These are phyloP conservation scores for Cercospora citrullina DNA, from an alignment of 2,329 filamentous ascomycete species.

Conservation along the genomic window DNA sequence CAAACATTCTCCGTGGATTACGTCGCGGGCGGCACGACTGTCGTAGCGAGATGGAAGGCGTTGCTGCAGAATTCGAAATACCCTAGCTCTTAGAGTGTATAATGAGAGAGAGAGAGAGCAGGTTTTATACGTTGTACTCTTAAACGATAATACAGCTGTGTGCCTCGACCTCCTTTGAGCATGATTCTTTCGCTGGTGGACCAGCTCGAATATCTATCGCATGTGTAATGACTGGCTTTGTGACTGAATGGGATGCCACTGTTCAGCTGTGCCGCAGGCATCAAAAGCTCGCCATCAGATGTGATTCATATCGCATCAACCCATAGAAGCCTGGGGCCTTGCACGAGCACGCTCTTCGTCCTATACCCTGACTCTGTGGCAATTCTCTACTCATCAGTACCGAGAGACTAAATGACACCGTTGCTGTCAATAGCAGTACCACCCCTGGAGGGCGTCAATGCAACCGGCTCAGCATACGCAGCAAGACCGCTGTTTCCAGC, in stretches of 20 bases:
- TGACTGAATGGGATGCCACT: conserved; percentile 35
- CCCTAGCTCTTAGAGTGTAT: too few species aligned
- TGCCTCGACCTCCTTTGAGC: too few species aligned
- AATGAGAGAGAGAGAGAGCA: too few species aligned
- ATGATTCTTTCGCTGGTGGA: conserved; percentile 36
- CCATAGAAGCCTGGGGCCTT: conserved; percentile 36
- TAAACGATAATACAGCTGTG: too few species aligned
- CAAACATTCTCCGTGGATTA: too few species aligned
- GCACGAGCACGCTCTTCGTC: conserved; percentile 32
- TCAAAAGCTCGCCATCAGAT: conserved; percentile 32
- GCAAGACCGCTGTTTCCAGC: conserved; percentile 29
- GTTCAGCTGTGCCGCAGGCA: conserved; percentile 38
- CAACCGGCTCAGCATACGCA: conserved; percentile 35
- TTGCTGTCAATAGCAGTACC: conserved; percentile 43
- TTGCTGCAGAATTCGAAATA: too few species aligned
- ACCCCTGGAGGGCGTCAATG: conserved; percentile 41
- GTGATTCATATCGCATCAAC: conserved; percentile 39
- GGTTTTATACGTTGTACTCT: too few species aligned
- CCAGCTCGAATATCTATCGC: conserved; percentile 34
- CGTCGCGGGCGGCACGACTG: too few species aligned
- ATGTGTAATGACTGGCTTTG: conserved; percentile 32
- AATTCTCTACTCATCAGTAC: conserved; percentile 38
- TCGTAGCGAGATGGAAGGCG: too few species aligned
- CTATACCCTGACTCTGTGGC: conserved; percentile 34
- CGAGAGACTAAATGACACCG: conserved; percentile 43